These are phyloP conservation scores for Euphorbia lathyris DNA, from an alignment of 345 rosid genomes.

Conservation along the genomic window DNA sequence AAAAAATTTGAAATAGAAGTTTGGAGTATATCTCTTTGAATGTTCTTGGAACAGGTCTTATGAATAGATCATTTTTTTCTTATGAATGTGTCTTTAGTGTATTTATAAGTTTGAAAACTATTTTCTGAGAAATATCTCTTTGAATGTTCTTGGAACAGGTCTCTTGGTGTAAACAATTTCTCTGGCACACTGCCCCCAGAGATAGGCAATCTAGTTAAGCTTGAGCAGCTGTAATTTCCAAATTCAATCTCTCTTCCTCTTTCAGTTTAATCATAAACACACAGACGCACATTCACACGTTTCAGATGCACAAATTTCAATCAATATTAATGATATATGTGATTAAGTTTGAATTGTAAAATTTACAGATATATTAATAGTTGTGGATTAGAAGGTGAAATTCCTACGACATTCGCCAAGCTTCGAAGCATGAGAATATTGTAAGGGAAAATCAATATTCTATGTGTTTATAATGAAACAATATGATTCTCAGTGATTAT, in stretches of 20 bases:
- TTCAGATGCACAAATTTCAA: background rate
- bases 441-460: constrained; percentile 8
- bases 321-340: background rate
- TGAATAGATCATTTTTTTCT: no score
- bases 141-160: constrained; percentile 9
- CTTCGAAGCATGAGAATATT: constrained; percentile 17
- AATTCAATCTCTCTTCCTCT: background rate
- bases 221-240: constrained; percentile 19
- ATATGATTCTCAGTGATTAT: no score
- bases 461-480: no score
- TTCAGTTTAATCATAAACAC: background rate
- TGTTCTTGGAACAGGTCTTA: constrained; percentile 12
- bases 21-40: background rate
- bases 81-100: no score
- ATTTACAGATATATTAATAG: constrained; percentile 49
- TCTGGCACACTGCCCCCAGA: constrained; percentile 20
- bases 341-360: background rate
- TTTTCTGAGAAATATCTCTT: background rate
- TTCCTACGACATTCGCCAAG: constrained; percentile 48
- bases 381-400: constrained; percentile 51
- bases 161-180: constrained; percentile 21
- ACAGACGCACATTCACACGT: background rate
- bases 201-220: constrained; percentile 17
- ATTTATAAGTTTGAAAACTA: background rate
- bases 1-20: background rate